Evolutionary conservation across 2,329 filamentous ascomycete genomes (phyloP), one percentile per base, ranked within the genome.

Genomic region (Xylaria multiplex): DNA sequence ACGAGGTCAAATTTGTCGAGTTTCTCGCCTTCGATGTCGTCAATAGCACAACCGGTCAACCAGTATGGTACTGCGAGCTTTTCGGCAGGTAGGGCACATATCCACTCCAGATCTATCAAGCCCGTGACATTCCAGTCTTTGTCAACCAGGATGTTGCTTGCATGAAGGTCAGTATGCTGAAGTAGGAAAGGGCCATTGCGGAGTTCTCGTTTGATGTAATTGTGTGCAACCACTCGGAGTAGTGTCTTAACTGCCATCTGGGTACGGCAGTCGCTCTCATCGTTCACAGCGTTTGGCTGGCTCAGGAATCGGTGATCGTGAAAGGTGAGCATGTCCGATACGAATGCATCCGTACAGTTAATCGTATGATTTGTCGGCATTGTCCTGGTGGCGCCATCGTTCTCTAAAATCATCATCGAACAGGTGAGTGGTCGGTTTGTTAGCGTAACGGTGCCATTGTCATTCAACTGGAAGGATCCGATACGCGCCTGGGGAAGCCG

Each of bases 201-300:
- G 37, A 45, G 37, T 53, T 53, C 49, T 60, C 27, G 48, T 53
- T 35, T 60, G 11, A 60, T 60, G 6, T 35, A 60, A 53, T 53
- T 60, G 27, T 60, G 49, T 37, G 49, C 22, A 32, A 60, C n/a
- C 37, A 60, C 49, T 45, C 40, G 48, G 13, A 60, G 58, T 53
- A 60, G 49, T 37, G 49, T 37, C 49, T 60, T 60, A 14, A 60
- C 48, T n/a, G 58, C 58, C 40, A 60, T 60, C 48, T 60, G 40
- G 40, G 37, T 35, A 45, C 49, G 49, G 40, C 49, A 60, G 49
- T 60, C 49, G 16, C 27, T 35, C 40, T 60, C 37, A 46, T 53
- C 9, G 8, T 45, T 24, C 11, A 53, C 49, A 27, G 58, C 48
- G 40, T 60, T 60, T 46, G 48, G 48, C 35, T 59, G 37, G 48